These are phyloP conservation scores for Cerioporus squamosus DNA, from an alignment of 1,284 basidiomycete species.

Conservation along the genomic window DNA sequence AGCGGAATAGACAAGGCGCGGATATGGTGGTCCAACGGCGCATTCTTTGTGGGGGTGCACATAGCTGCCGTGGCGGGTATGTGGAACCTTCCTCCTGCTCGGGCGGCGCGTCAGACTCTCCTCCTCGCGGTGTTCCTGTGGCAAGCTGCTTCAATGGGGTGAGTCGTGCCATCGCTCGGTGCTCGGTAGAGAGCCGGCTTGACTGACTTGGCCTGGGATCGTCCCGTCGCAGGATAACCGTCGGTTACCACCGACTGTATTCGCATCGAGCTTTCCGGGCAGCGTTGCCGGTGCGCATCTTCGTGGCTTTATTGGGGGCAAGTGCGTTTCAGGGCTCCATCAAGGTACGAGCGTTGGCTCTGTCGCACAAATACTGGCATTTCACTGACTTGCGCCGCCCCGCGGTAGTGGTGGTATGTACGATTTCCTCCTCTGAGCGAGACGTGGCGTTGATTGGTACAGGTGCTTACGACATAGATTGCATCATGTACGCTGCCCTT, in stretches of 20 bases:
- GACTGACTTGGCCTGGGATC: background rate
- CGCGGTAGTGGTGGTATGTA: conserved; percentile 34
- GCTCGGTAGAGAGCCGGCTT: background rate
- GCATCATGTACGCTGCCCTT: conserved; percentile 61
- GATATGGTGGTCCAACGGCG: conserved; percentile 73
- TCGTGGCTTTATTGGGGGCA: conserved; percentile 68
- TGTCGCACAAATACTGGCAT: background rate
- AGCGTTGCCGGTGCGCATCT: conserved; percentile 53
- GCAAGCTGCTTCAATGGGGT: conserved; percentile 79
- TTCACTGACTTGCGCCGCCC: background rate
- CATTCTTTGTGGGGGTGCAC: conserved; percentile 71
- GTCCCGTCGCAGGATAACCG: conserved; percentile 54
- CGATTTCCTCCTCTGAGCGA: background rate
- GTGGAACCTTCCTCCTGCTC: conserved; percentile 51
- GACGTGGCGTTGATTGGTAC: conserved; percentile 2
- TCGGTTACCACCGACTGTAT: conserved; percentile 80
- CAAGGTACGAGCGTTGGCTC: conserved; percentile 44
- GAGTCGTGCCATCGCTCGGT: conserved; percentile 25
- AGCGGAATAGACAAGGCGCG: background rate
- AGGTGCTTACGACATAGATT: conserved; percentile 79
- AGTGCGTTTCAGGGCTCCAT: conserved; percentile 73
- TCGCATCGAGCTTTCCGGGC: conserved; percentile 76
- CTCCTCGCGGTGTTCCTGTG: conserved; percentile 60
- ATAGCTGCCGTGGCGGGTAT: conserved; percentile 61
- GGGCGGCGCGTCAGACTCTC: conserved; percentile 51